These are phyloP conservation scores for Cladosporium austrohemisphaericum DNA, from an alignment of 2,329 filamentous ascomycete genomes.

Conservation along the genomic window DNA sequence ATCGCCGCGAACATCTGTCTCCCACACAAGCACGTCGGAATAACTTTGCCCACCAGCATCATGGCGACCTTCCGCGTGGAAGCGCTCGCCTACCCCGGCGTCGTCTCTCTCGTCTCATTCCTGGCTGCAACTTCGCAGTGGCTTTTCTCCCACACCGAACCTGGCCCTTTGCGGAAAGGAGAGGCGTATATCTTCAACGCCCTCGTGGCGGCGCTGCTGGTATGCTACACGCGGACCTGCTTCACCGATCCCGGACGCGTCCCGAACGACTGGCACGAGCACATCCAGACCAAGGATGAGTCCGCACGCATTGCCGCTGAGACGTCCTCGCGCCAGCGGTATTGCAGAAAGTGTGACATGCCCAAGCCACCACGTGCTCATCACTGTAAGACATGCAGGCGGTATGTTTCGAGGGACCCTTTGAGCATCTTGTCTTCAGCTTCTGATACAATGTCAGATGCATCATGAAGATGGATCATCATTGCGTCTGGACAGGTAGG, in stretches of 20 bases:
- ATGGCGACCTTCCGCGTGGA: conserved; percentile 6
- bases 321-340: conserved; percentile 42
- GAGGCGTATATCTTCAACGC: conserved; percentile 64
- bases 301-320: conserved; percentile 20
- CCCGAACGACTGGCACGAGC: conserved; percentile 41
- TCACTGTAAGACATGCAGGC: conserved; percentile 73
- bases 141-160: conserved; percentile 58
- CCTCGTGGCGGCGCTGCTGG: conserved; percentile 61
- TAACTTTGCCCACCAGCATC: neutral
- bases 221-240: conserved; percentile 65
- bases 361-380: conserved; percentile 75
- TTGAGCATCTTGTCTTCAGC: neutral
- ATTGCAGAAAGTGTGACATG: conserved; percentile 73
- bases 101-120: conserved; percentile 63
- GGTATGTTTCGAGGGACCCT: conserved; percentile 39
- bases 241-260: conserved; percentile 56
- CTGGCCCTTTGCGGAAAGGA: conserved; percentile 54
- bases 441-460: conserved; percentile 31
- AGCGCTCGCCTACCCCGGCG: conserved; percentile 47
- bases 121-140: conserved; percentile 69
- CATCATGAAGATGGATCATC: conserved; percentile 79
- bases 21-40: neutral
- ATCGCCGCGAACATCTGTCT: neutral
- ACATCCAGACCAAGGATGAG: conserved; percentile 25
- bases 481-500: conserved; percentile 73